Evolutionary conservation across 2,329 filamentous ascomycete species (phyloP), one percentile per base, ranked within the genome.

Genomic region (Sporothrix globosa): DNA sequence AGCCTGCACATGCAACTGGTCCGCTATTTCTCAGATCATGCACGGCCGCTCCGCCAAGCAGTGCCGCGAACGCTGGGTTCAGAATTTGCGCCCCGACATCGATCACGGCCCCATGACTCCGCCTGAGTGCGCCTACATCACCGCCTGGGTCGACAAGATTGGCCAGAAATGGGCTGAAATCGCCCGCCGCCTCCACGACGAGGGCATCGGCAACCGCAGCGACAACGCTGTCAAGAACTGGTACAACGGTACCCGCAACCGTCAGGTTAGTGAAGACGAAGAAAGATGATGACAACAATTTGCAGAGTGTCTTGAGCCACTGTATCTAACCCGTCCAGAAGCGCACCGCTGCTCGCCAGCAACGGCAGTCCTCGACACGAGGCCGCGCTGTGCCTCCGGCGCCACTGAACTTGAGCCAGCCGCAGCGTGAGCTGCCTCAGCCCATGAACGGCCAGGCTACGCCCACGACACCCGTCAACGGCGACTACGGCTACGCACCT

Each of bases 161-260:
- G 93, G 93, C 73, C 95, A 93, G 83, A 88, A 91, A 70, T 97
- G 94, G 94, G 94, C 94, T 2, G 93, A 97, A 78, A 97, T 97
- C 77, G 92, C 94, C 58, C 87, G 94, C 74, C 85, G 88, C 60
- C 85, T 97, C 24, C 86, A 48, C 6, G 19, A 13, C 2, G 10
- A 24, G 3, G 39, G 30, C 41, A 52, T 61, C 41, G 19, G 90
- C 69, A 93, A 93, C 74, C 90, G 94, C 77, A 97, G 93, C 79
- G 94, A 97, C 83, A 97, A 97, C 77, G 91, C 92, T 39, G 92
- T 97, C 73, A 97, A 97, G 87, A 97, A 97, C 80, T 97, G 93
- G 93, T 97, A 92, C 92, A 97, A 97, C 78, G 93, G 94, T 66
- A 92, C 91, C 78, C 91, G 94, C 86, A 97, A 97, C 82, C 88